Evolutionary conservation across 2,329 filamentous ascomycete species (phyloP).

Genomic region (Phialemonium atrogriseum): DNA sequence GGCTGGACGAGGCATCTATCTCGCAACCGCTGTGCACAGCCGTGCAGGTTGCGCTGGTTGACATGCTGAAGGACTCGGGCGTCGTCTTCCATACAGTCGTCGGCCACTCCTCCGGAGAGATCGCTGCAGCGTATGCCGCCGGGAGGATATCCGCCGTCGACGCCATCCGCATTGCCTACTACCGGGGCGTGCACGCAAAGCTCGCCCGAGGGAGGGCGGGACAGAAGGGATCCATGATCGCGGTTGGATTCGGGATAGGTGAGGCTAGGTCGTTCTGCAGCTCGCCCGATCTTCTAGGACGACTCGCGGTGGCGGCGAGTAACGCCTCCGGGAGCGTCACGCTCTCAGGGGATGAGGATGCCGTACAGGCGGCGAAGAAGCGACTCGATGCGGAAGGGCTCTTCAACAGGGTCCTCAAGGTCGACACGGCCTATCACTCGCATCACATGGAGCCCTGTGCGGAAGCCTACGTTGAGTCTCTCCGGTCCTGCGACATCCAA

Average conservation of each 20-base stretch:
- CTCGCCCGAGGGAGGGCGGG: no score
- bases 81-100: slow-evolving; percentile 11
- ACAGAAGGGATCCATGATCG: slow-evolving; percentile 9
- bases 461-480: slow-evolving; percentile 26
- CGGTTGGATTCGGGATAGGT: slow-evolving; percentile 24
- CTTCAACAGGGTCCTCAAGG: slow-evolving; percentile 35
- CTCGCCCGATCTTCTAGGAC: neutral
- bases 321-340: slow-evolving; percentile 17
- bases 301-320: slow-evolving; percentile 13
- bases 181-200: slow-evolving; percentile 7
- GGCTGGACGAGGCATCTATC: slow-evolving; percentile 30
- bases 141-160: slow-evolving; percentile 9
- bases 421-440: slow-evolving; percentile 45
- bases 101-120: slow-evolving; percentile 18
- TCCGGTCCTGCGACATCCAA: slow-evolving; percentile 4
- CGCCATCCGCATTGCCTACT: slow-evolving; percentile 13
- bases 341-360: slow-evolving; percentile 16
- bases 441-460: slow-evolving; percentile 40
- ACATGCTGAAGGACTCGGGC: slow-evolving; percentile 15
- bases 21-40: slow-evolving; percentile 27
- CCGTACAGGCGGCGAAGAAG: slow-evolving; percentile 18
- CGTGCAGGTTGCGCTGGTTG: slow-evolving; percentile 25
- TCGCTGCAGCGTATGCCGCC: slow-evolving; percentile 15
- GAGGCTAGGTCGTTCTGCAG: neutral
- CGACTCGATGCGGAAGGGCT: slow-evolving; percentile 19